Conservation (phyloP, 2,329 filamentous ascomycete genomes). For the Pyricularia grisea region DNA sequence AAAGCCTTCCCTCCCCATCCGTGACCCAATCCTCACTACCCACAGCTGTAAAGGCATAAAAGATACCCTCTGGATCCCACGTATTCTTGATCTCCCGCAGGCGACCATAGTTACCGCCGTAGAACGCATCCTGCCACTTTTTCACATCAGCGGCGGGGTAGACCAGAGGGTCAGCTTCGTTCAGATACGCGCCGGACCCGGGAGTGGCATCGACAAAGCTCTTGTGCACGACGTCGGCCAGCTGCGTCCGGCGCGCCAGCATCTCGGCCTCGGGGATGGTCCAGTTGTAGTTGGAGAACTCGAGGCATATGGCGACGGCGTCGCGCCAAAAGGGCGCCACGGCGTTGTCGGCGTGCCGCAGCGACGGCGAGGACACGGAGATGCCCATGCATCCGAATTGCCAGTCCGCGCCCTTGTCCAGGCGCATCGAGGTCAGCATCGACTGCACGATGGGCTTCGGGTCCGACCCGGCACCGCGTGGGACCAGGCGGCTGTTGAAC, state of each 20-base stretch:
- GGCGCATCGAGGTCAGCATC: background rate
- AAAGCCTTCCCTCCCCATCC: conserved; percentile 24
- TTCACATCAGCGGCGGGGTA: conserved; percentile 10
- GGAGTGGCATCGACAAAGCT: conserved; percentile 18
- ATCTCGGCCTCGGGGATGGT: background rate
- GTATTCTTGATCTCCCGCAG: conserved; percentile 25
- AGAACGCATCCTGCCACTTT: conserved; percentile 19
- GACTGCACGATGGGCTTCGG: background rate
- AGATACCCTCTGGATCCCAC: conserved; percentile 26
- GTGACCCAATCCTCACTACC: conserved; percentile 27
- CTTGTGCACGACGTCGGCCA: conserved; percentile 16
- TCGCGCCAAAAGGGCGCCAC: conserved; percentile 23
- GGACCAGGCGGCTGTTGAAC: conserved; percentile 6
- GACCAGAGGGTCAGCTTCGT: conserved; percentile 22
- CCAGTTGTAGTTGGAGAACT: conserved; percentile 11
- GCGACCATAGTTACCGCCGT: conserved; percentile 19
- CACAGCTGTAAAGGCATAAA: conserved; percentile 25
- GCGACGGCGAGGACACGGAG: background rate
- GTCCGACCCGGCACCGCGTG: background rate
- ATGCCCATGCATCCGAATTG: conserved; percentile 2
- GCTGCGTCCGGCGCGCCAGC: conserved; percentile 8
- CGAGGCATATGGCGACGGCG: conserved; percentile 13
- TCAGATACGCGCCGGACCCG: conserved; percentile 21
- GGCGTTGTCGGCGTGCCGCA: conserved; percentile 14
- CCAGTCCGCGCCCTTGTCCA: background rate